Percentiles rank a stretch among this genome's conserved stretches.
Conservation (phyloP, 257 asterid genomes). For the Ocimum tenuiflorum region DNA sequence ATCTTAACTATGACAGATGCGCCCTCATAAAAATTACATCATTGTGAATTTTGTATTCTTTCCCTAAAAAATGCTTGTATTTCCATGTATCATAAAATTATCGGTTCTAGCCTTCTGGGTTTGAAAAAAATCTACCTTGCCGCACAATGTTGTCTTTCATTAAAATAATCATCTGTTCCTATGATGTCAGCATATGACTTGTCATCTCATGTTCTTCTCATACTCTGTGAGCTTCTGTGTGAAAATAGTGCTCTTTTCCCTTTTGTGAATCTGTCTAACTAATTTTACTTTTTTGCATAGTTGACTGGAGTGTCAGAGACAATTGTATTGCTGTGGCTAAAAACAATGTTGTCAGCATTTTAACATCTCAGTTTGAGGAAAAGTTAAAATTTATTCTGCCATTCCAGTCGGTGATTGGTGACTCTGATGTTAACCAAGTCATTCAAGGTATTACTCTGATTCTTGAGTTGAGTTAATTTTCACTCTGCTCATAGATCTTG, state of each 20-base stretch:
- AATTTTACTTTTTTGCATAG: conserved; percentile 36
- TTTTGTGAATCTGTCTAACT: conserved; percentile 17
- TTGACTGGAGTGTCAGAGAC: conserved; percentile 75
- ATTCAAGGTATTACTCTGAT: conserved; percentile 34
- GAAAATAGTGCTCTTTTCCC: not conserved
- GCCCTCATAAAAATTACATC: conserved; percentile 8
- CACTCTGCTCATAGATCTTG: not conserved
- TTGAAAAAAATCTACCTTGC: too few species aligned
- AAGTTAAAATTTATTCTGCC: conserved; percentile 41
- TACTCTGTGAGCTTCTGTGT: not conserved
- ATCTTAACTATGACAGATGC: too few species aligned
- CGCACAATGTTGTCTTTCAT: too few species aligned
- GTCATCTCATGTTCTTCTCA: not conserved
- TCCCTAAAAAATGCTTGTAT: not conserved
- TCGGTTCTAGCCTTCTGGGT: not conserved
- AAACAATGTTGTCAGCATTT: conserved; percentile 52
- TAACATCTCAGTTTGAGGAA: conserved; percentile 57
- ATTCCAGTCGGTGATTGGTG: conserved; percentile 49
- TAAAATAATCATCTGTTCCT: not conserved
- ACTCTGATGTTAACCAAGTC: conserved; percentile 37
- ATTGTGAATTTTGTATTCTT: too few species aligned
- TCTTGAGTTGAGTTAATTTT: conserved; percentile 1
- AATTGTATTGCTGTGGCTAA: conserved; percentile 63
- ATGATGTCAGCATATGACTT: not conserved
- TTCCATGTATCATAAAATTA: conserved; percentile 6